A percentile compares a stretch with the other conserved stretches of the same genome.
Conservation (phyloP, 1,284 basidiomycete species). For the Leccinum ponderosum region DNA sequence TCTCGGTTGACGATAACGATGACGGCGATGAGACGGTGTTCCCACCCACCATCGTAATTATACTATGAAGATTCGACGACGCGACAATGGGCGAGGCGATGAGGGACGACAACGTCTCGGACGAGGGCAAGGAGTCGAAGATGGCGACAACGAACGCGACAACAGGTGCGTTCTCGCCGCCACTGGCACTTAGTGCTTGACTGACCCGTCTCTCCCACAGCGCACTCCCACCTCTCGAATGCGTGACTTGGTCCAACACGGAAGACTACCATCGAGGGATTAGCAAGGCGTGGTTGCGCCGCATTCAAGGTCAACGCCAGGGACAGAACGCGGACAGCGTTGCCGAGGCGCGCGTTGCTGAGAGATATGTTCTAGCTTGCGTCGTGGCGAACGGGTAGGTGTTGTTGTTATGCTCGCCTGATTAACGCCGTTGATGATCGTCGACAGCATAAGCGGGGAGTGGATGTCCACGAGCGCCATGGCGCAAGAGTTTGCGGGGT, state of each 20-base stretch:
- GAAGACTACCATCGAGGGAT: slow-evolving; percentile 71
- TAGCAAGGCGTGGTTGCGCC: slow-evolving; percentile 60
- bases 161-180: too few species aligned
- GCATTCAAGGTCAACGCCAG: slow-evolving; percentile 37
- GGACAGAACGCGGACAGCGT: slow-evolving; percentile 38
- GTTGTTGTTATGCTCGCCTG: not conserved
- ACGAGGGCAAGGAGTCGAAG: too few species aligned
- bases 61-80: too few species aligned
- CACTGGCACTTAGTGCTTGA: too few species aligned
- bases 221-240: slow-evolving; percentile 27
- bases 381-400: slow-evolving; percentile 64
- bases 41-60: too few species aligned
- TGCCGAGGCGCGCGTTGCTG: slow-evolving; percentile 50
- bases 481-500: slow-evolving; percentile 63
- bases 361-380: slow-evolving; percentile 64
- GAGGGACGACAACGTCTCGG: too few species aligned
- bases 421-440: not conserved
- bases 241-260: slow-evolving; percentile 58
- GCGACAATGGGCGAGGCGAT: too few species aligned
- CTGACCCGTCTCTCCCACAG: too few species aligned
- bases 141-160: too few species aligned
- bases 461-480: slow-evolving; percentile 66
- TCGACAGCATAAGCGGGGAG: slow-evolving; percentile 57
- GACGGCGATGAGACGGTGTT: too few species aligned
- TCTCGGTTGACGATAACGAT: too few species aligned